Base-by-base conservation (phyloP, 257 asterid genomes). In the Voacanga thouarsii region DNA sequence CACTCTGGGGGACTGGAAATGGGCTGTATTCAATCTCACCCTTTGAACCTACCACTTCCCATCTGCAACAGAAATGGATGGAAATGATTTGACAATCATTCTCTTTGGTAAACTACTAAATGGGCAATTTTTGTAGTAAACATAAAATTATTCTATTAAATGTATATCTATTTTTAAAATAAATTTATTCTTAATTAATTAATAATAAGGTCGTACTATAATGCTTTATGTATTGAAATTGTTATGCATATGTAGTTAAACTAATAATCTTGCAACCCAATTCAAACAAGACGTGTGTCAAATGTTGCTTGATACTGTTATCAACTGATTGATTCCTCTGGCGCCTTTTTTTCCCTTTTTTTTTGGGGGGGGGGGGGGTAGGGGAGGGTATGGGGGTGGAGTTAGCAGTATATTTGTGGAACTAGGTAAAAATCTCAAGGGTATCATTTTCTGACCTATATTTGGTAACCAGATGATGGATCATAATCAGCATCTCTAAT, bases 1-100 rank as follows among this genome's bases (percentile, higher is more conserved):
- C 98, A 75, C 86, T 81, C 0, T 74, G 71, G 39, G 98, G 98
- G 70, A 94, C 91, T 53, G 96, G 98, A 71, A 94, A 94, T 77
- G 98, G 98, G 69, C 96, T 89, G 39, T 89, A 89, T 78, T 89
- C 85, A 30, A 88, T 81, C 64, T 12, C 65, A 45, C 78, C 82
- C 59, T 83, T 67, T 1, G 89, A 37, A 51, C 87, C 92, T 71
- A 85, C 81, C 23, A 89, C 86, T 86, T 90, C 86, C 98, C 97
- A 94, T 87, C 98, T 94, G 89, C 80, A 83, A 74, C 44, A 21
- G 19, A 56, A 73, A 60, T 21, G 56, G 80, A 78, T 55, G 57
- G 5, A 41, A 26, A 49, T 11, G 9, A 49, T 51, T 19, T 55
- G 24, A 26, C 61, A 55, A 5, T 18, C 24, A 55, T 21, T 55